These are phyloP conservation scores for Acer saccharum DNA, from an alignment of 345 rosid genomes.

Conservation along the genomic window DNA sequence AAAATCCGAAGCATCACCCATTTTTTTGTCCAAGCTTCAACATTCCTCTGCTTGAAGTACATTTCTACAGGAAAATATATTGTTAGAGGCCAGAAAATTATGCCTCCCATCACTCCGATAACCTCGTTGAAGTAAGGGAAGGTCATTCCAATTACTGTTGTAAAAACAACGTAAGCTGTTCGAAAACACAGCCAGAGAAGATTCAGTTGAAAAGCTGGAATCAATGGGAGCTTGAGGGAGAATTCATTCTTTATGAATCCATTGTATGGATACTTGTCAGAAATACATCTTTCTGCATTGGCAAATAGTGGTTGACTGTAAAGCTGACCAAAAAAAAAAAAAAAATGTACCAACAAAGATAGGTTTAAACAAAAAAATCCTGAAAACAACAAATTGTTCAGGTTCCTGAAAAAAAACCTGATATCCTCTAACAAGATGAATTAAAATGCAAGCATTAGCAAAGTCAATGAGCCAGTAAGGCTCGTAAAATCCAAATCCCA, in stretches of 20 bases:
- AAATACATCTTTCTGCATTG: slow-evolving; percentile 41
- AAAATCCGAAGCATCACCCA: slow-evolving; percentile 60
- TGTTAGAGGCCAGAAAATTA: slow-evolving; percentile 73
- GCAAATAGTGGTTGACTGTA: slow-evolving; percentile 58
- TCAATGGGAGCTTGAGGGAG: slow-evolving; percentile 36
- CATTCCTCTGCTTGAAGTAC: slow-evolving; percentile 58
- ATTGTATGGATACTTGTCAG: slow-evolving; percentile 43
- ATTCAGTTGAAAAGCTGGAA: slow-evolving; percentile 36
- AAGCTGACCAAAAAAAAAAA: slow-evolving; percentile 33
- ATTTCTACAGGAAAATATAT: slow-evolving; percentile 82
- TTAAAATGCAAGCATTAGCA: slow-evolving; percentile 49
- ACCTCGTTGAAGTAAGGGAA: slow-evolving; percentile 92
- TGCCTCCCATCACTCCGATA: slow-evolving; percentile 70
- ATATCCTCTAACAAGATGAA: slow-evolving; percentile 56
- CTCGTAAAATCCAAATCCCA: slow-evolving; percentile 53
- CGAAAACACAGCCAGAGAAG: slow-evolving; percentile 49
- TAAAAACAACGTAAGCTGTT: slow-evolving; percentile 48
- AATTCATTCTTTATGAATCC: slow-evolving; percentile 33
- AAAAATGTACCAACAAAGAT: background rate
- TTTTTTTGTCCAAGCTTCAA: slow-evolving; percentile 46
- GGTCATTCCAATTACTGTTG: slow-evolving; percentile 48
- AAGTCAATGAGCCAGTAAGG: slow-evolving; percentile 57
- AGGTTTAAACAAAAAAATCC: too few relatives aligned
- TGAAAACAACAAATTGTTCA: too few relatives aligned
- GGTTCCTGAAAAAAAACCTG: slow-evolving; percentile 31